Conservation (phyloP, 176 grass and related monocot species). For the Miscanthus lutarioriparius region DNA sequence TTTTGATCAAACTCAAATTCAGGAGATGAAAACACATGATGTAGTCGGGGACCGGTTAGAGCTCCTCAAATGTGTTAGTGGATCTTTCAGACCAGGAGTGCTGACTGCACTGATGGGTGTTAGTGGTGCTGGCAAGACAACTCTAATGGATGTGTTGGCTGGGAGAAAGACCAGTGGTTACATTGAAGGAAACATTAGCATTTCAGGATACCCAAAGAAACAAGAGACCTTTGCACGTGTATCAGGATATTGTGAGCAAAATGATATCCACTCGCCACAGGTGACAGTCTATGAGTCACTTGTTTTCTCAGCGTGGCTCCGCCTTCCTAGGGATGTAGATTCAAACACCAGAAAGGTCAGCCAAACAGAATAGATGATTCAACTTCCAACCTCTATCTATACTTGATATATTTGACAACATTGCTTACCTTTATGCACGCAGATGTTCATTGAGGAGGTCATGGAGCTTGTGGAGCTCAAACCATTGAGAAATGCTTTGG, state of each 20-base stretch:
- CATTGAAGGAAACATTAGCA: constrained; percentile 77
- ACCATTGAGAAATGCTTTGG: constrained; percentile 61
- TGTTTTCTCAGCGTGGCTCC: constrained; percentile 89
- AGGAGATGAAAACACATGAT: constrained; percentile 96
- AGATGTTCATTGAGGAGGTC: constrained; percentile 87
- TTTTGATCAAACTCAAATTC: neutral
- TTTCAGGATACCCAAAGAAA: constrained; percentile 92
- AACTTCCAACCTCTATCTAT: neutral
- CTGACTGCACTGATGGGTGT: constrained; percentile 92
- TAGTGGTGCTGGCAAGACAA: constrained; percentile 96
- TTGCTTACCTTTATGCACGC: constrained; percentile 36
- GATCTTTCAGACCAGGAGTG: constrained; percentile 92
- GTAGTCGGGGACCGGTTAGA: constrained; percentile 59
- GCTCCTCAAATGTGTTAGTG: constrained; percentile 84
- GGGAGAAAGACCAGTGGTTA: constrained; percentile 97
- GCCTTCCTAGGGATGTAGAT: constrained; percentile 72
- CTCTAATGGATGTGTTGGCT: constrained; percentile 95
- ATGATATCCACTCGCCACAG: constrained; percentile 90
- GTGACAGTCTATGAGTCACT: constrained; percentile 88
- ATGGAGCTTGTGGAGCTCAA: constrained; percentile 93
- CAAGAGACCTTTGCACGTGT: constrained; percentile 96
- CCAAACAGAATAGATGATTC: neutral
- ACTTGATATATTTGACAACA: neutral
- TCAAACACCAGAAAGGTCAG: constrained; percentile 67
- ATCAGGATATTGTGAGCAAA: constrained; percentile 93